Conservation (phyloP, 2,329 filamentous ascomycete species). For the Aspergillus costaricaensis region DNA sequence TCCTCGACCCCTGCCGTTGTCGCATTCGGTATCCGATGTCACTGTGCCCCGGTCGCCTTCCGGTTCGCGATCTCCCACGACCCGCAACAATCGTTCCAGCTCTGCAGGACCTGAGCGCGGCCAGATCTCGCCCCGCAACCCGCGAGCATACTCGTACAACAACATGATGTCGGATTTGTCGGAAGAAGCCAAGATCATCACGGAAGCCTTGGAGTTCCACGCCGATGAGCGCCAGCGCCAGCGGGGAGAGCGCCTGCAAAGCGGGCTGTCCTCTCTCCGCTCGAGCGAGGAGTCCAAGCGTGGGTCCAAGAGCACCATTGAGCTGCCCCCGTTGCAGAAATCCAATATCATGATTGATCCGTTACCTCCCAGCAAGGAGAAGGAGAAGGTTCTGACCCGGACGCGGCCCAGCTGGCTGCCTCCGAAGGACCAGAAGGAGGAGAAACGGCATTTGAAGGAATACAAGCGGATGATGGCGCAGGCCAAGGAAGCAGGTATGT, state of each 20-base stretch:
- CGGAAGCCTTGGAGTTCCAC: conserved; percentile 61
- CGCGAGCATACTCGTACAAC: conserved; percentile 61
- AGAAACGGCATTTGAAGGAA: conserved; percentile 79
- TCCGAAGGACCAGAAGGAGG: conserved; percentile 79
- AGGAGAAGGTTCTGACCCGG: conserved; percentile 64
- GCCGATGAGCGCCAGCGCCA: conserved; percentile 52
- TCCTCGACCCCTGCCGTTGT: conserved; percentile 45
- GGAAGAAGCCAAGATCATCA: conserved; percentile 61
- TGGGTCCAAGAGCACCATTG: conserved; percentile 42
- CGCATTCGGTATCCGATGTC: conserved; percentile 38
- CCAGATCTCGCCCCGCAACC: conserved; percentile 43
- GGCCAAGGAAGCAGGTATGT: conserved; percentile 58
- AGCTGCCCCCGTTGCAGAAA: conserved; percentile 63
- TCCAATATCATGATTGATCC: conserved; percentile 67
- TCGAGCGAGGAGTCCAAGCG: conserved; percentile 43
- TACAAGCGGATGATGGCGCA: conserved; percentile 68
- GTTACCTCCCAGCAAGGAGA: conserved; percentile 66
- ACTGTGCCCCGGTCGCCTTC: conserved; percentile 27
- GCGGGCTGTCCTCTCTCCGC: conserved; percentile 40
- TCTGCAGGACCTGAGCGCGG: conserved; percentile 46
- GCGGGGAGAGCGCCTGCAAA: conserved; percentile 51
- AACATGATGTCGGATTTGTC: conserved; percentile 60
- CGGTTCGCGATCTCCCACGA: conserved; percentile 28
- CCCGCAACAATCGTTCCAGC: conserved; percentile 37
- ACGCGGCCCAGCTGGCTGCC: conserved; percentile 69